Conservation (phyloP, 441 rosid genomes). For the Erysimum cheiri region DNA sequence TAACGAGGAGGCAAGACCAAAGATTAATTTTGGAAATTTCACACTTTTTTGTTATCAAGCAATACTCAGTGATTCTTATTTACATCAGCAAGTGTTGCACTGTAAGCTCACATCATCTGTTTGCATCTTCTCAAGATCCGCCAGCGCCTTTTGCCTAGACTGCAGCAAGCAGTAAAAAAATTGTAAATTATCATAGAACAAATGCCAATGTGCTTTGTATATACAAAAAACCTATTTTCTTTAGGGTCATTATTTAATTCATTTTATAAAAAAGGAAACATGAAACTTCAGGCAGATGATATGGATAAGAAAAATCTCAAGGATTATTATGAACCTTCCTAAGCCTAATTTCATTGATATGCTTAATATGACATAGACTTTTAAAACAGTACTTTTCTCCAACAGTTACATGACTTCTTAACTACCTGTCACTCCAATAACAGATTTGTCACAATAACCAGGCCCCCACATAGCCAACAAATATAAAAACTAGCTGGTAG, state of each 20-base stretch:
- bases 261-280: not conserved
- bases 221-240: not conserved
- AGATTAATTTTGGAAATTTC: conserved; percentile 8
- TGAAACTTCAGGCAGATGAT: not conserved
- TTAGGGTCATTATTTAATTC: conserved; percentile 10
- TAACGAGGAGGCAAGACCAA: conserved; percentile 29
- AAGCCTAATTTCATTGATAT: conserved; percentile 7
- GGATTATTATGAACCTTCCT: not conserved
- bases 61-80: conserved; percentile 38
- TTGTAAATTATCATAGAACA: conserved; percentile 12
- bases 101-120: conserved; percentile 64
- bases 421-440: conserved; percentile 2
- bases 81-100: conserved; percentile 41
- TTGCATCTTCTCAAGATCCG: conserved; percentile 76
- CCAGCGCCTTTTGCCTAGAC: conserved; percentile 82
- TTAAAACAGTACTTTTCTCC: conserved; percentile 1
- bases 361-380: conserved; percentile 10
- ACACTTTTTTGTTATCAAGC: conserved; percentile 24
- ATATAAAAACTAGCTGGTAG: not conserved
- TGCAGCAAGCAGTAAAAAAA: conserved; percentile 49
- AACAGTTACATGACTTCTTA: not conserved
- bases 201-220: not conserved
- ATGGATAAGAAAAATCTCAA: conserved; percentile 20
- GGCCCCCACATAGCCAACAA: conserved; percentile 15
- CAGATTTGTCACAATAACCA: not conserved